Conservation (phyloP, 257 asterid species). For the Rauvolfia tetraphylla region DNA sequence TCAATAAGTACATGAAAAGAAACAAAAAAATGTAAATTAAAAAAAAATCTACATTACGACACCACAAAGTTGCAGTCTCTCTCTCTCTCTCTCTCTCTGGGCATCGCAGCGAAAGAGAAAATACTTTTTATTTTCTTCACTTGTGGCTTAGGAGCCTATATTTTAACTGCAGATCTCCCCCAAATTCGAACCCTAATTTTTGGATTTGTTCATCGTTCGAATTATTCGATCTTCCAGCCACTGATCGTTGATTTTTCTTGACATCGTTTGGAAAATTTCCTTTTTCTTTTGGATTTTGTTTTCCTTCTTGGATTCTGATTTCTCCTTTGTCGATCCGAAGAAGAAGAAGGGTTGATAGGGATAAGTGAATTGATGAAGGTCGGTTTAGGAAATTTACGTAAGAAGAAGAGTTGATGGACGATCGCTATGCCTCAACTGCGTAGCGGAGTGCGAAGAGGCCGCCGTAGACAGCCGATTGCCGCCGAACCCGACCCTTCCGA, state of each 20-base stretch:
- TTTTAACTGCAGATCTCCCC: conserved; percentile 17
- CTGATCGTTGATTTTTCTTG: neutral
- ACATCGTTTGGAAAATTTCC: neutral
- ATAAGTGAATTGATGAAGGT: conserved; percentile 25
- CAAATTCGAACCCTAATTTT: conserved; percentile 19
- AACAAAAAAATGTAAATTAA: neutral
- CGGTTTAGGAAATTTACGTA: conserved; percentile 12
- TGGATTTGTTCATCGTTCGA: neutral
- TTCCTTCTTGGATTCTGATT: neutral
- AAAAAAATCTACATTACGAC: neutral
- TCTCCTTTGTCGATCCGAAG: conserved; percentile 25
- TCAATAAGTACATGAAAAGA: neutral
- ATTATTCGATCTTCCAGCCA: neutral
- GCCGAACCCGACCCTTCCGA: conserved; percentile 15
- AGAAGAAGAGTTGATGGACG: conserved; percentile 29
- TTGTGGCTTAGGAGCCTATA: neutral
- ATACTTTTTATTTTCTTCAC: neutral
- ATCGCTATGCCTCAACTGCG: conserved; percentile 54
- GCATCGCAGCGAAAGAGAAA: neutral
- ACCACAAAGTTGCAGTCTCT: neutral
- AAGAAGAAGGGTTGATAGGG: conserved; percentile 3
- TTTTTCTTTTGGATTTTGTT: neutral
- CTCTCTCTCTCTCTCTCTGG: neutral
- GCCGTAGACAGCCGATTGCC: conserved; percentile 22
- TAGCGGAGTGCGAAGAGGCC: conserved; percentile 49